phyloP scores from a whole-genome alignment of 2,329 filamentous ascomycete species.

The Diaporthe ilicicola region DNA sequence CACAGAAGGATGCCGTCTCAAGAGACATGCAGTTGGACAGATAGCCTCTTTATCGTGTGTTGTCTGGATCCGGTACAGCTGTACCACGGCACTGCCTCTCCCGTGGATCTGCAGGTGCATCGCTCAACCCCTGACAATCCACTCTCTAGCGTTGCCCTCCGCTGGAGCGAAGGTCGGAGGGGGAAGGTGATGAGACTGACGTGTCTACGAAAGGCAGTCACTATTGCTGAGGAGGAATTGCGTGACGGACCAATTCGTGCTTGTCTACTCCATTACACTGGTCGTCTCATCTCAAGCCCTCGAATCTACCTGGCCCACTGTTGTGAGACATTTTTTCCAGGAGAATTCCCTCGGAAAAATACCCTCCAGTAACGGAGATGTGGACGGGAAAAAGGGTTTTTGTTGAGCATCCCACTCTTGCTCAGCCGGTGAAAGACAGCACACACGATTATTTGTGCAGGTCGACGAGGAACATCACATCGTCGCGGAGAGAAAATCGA shows the following conservation, averaged over 20 bases:
- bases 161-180: neutral
- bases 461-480: neutral
- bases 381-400: neutral
- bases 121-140: conserved; percentile 6
- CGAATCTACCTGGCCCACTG: conserved; percentile 2
- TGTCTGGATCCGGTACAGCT: neutral
- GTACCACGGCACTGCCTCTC: conserved; percentile 1
- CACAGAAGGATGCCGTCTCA: neutral
- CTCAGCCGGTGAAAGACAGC: too few relatives aligned
- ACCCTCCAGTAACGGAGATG: neutral
- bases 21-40: neutral
- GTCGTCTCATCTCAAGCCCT: conserved; percentile 2
- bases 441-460: neutral
- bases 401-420: neutral
- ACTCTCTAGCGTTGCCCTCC: neutral
- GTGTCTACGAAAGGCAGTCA: neutral
- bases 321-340: neutral
- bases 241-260: neutral
- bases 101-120: conserved; percentile 14
- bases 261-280: neutral
- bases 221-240: neutral
- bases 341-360: neutral
- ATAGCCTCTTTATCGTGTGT: neutral
- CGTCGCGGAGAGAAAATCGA: neutral
- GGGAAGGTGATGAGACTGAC: neutral